Evolutionary conservation across 768 basidiomycete genomes (phyloP).

Genomic region (Tylopilus rubrobrunneus): DNA sequence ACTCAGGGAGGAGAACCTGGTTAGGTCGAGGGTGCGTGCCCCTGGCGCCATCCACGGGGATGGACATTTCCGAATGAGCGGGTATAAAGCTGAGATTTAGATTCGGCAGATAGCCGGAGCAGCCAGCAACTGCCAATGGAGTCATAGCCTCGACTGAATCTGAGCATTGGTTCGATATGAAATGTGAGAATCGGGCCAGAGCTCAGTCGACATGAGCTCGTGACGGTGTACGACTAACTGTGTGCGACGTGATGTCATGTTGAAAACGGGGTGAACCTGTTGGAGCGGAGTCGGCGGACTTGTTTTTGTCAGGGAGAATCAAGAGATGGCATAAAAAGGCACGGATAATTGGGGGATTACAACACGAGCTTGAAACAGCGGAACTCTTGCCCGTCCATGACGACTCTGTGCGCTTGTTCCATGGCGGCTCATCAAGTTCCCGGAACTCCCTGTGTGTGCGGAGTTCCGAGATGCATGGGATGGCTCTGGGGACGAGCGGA

Average conservation of each 20-base stretch:
- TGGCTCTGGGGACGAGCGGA: background rate
- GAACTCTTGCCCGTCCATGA: background rate
- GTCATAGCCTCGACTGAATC: background rate
- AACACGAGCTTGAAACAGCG: background rate
- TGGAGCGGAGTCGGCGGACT: background rate
- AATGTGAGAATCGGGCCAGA: background rate
- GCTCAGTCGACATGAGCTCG: background rate
- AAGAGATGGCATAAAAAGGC: background rate
- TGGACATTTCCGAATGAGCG: background rate
- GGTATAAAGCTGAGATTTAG: constrained; percentile 1
- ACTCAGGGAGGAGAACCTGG: background rate
- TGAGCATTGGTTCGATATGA: background rate
- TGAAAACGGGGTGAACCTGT: too few relatives aligned
- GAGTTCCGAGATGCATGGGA: background rate
- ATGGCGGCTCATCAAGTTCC: too few relatives aligned
- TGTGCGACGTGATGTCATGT: background rate
- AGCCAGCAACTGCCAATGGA: background rate
- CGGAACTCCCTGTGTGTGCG: background rate
- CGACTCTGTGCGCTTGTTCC: background rate
- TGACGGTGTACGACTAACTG: too few relatives aligned
- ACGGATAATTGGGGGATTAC: background rate
- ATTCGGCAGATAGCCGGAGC: background rate
- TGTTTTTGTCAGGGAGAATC: background rate
- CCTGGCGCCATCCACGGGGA: background rate
- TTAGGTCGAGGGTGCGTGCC: background rate